Conservation (phyloP, 2,329 filamentous ascomycete species). For the Cordyceps tenuipes region DNA sequence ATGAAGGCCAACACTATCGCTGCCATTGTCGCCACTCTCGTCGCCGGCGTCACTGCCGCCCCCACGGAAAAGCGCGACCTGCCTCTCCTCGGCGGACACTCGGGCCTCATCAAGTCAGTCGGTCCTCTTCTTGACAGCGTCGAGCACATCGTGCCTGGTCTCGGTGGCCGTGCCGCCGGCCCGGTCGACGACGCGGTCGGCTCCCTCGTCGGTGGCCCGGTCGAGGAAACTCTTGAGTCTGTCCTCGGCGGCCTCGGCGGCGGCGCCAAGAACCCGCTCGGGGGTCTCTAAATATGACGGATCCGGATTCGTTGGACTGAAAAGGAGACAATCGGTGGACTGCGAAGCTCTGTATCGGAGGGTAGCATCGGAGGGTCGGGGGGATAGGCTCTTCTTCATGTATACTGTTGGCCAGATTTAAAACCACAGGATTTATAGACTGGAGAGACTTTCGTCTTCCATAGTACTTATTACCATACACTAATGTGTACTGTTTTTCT, state of each 20-base stretch:
- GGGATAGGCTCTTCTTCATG: neutral
- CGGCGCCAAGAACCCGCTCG: neutral
- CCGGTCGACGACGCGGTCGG: neutral
- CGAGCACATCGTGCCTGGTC: neutral
- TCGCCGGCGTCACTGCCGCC: neutral
- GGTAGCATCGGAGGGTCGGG: neutral
- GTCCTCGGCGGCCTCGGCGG: neutral
- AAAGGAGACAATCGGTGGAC: neutral
- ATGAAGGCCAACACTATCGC: conserved; percentile 6
- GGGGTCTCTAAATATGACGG: neutral
- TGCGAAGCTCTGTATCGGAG: neutral
- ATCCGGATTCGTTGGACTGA: neutral
- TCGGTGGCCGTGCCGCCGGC: neutral
- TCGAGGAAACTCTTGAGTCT: neutral
- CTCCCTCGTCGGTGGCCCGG: neutral
- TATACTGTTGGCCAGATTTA: neutral
- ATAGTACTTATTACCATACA: neutral
- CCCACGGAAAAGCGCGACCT: conserved; percentile 7
- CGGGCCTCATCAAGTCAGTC: neutral
- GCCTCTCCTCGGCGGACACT: conserved; percentile 7
- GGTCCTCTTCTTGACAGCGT: conserved; percentile 5
- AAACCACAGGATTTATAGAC: neutral
- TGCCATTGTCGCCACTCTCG: conserved; percentile 3
- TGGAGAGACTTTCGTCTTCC: neutral
- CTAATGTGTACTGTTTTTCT: too few species aligned